Evolutionary conservation across 1,284 basidiomycete genomes (phyloP).

Genomic region (Apiotrichum gamsii): DNA sequence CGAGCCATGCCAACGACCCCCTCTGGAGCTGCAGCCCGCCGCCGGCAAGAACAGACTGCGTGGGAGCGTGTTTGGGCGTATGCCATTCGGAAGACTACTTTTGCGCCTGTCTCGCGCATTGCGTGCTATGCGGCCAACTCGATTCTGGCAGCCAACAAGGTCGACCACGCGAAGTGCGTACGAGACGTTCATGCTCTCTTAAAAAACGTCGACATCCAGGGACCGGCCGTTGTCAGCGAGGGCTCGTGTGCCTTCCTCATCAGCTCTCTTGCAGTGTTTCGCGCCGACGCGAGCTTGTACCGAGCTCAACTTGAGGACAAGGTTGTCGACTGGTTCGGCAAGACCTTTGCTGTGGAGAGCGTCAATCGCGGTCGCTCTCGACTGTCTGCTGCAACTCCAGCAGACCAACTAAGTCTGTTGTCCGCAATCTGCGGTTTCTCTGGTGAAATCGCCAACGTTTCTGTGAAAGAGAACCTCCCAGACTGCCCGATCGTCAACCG

Average conservation of each 20-base stretch:
- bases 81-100: slow-evolving; percentile 64
- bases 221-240: slow-evolving; percentile 74
- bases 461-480: slow-evolving; percentile 50
- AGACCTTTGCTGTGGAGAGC: slow-evolving; percentile 49
- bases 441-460: slow-evolving; percentile 6
- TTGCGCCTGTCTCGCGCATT: slow-evolving; percentile 62
- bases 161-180: slow-evolving; percentile 57
- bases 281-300: slow-evolving; percentile 71
- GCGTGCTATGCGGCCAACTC: slow-evolving; percentile 71
- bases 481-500: slow-evolving; percentile 60
- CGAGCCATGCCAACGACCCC: slow-evolving; percentile 19
- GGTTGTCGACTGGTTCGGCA: slow-evolving; percentile 66
- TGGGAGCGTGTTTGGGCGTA: slow-evolving; percentile 79
- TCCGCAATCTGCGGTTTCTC: slow-evolving; percentile 57
- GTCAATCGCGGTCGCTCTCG: slow-evolving; percentile 50
- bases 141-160: slow-evolving; percentile 46
- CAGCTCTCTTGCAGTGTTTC: slow-evolving; percentile 60
- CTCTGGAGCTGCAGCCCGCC: slow-evolving; percentile 2
- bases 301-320: slow-evolving; percentile 75
- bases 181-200: slow-evolving; percentile 67
- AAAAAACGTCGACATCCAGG: slow-evolving; percentile 77
- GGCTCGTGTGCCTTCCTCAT: slow-evolving; percentile 75
- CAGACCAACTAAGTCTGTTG: slow-evolving; percentile 61
- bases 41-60: slow-evolving; percentile 24
- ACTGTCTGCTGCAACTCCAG: slow-evolving; percentile 49